Evolutionary conservation across 805 yeast genomes (phyloP).

Genomic region (Candida rishiriensis): DNA sequence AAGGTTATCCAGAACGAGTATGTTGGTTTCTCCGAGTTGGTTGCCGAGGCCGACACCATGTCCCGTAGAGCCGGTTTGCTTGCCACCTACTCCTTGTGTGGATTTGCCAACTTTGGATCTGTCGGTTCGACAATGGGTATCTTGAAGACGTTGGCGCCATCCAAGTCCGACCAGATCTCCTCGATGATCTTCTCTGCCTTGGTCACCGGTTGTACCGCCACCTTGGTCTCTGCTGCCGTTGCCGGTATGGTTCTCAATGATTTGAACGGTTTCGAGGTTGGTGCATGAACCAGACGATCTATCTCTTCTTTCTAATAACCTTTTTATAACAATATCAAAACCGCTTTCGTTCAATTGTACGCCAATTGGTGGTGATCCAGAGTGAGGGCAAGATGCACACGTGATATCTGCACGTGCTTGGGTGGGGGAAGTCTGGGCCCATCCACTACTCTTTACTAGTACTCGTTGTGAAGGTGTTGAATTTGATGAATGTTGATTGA

Average conservation of each 20-base stretch:
- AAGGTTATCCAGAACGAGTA: constrained; percentile 61
- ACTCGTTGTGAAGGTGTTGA: no score
- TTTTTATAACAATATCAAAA: no score
- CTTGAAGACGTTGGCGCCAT: constrained; percentile 50
- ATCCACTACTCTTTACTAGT: no score
- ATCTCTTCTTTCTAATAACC: no score
- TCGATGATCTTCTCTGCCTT: constrained; percentile 44
- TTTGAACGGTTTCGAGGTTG: constrained; percentile 27
- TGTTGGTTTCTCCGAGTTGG: constrained; percentile 44
- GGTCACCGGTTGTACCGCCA: constrained; percentile 48
- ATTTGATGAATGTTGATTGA: no score
- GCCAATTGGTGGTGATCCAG: no score
- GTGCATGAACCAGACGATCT: no score
- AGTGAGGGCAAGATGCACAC: no score
- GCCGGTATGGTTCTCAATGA: constrained; percentile 63
- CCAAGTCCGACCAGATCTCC: constrained; percentile 44
- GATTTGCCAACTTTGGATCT: constrained; percentile 59
- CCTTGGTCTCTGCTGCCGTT: constrained; percentile 40
- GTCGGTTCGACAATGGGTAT: constrained; percentile 61
- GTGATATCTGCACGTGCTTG: no score
- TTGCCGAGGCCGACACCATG: constrained; percentile 27
- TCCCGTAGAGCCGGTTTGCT: constrained; percentile 48
- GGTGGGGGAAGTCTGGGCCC: no score
- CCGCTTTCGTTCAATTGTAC: no score
- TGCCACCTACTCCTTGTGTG: constrained; percentile 60